phyloP scores from a whole-genome alignment of 176 grass and related monocot species.

The Raddia distichophylla region DNA sequence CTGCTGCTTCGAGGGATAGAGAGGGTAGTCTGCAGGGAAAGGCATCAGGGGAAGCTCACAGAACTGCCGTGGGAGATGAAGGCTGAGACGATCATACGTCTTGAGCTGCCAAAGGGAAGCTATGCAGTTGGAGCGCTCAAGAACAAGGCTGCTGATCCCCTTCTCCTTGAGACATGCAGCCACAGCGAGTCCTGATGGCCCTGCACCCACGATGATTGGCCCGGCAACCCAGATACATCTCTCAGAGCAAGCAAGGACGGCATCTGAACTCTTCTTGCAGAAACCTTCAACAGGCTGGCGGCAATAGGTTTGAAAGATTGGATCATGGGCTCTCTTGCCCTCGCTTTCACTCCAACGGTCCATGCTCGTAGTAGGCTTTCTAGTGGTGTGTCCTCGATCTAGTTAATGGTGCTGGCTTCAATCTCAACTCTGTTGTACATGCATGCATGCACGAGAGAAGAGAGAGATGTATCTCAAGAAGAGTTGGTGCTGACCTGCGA shows the following conservation, averaged over 20 bases:
- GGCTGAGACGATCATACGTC: conserved; percentile 91
- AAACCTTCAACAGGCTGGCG: conserved; percentile 28
- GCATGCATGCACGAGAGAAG: conserved; percentile 38
- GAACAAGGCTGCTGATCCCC: conserved; percentile 66
- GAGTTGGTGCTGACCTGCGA: conserved; percentile 32
- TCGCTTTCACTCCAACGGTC: conserved; percentile 76
- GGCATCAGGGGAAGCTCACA: conserved; percentile 96
- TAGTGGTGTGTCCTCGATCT: conserved; percentile 42
- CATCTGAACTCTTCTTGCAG: conserved; percentile 27
- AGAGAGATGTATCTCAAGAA: conserved; percentile 36
- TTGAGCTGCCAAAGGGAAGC: conserved; percentile 89
- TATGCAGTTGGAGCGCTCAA: conserved; percentile 87
- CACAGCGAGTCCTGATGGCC: conserved; percentile 92
- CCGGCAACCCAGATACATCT: conserved; percentile 54
- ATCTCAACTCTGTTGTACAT: conserved; percentile 33
- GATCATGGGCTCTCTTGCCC: conserved; percentile 82
- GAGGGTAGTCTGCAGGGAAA: conserved; percentile 70
- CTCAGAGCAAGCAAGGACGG: conserved; percentile 32
- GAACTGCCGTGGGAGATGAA: conserved; percentile 93
- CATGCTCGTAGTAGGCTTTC: conserved; percentile 47
- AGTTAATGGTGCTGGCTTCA: conserved; percentile 44
- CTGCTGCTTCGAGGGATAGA: conserved; percentile 85
- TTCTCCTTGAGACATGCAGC: conserved; percentile 85
- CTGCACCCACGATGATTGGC: conserved; percentile 87
- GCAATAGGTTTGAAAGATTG: conserved; percentile 52